Conservation (phyloP, 768 basidiomycete genomes). For the Leccinum obscurum region DNA sequence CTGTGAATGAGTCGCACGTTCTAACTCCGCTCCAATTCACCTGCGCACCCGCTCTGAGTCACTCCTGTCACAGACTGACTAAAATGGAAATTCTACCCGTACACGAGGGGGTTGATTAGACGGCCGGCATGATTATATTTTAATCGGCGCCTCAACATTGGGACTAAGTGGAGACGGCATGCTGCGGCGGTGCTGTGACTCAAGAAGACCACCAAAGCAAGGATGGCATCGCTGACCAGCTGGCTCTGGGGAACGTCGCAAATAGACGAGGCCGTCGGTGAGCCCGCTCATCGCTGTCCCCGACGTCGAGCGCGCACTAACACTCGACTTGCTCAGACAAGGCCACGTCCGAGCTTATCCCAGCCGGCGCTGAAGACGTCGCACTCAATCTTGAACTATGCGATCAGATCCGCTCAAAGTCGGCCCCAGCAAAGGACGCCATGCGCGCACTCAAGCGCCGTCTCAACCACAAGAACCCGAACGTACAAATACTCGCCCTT, state of each 20-base stretch:
- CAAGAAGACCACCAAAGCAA: constrained; percentile 17
- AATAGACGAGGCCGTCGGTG: constrained; percentile 81
- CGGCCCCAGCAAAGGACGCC: constrained; percentile 79
- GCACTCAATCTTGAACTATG: constrained; percentile 94
- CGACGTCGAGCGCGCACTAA: constrained; percentile 11
- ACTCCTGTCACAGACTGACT: constrained; percentile 21
- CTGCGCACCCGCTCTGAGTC: constrained; percentile 19
- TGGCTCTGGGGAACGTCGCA: constrained; percentile 84
- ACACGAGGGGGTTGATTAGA: background rate
- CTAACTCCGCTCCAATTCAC: constrained; percentile 36
- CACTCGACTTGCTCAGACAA: constrained; percentile 62
- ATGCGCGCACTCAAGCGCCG: constrained; percentile 87
- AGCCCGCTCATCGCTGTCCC: constrained; percentile 26
- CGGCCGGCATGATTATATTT: constrained; percentile 1
- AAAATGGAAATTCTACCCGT: background rate
- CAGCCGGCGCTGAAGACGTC: constrained; percentile 84
- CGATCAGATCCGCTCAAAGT: constrained; percentile 93
- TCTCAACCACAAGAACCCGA: constrained; percentile 92
- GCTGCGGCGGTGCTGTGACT: constrained; percentile 18
- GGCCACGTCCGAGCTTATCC: constrained; percentile 89
- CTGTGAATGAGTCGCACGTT: constrained; percentile 34
- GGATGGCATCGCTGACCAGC: constrained; percentile 60
- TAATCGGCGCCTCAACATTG: constrained; percentile 26
- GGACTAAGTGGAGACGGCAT: constrained; percentile 16
- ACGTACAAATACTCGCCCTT: constrained; percentile 88